Percentiles rank a stretch among this genome's conserved stretches.
Evolutionary conservation across 176 grass and related monocot genomes (phyloP).

Genomic region (Triticum aestivum): IWGSC_CS_RefSeq_v2.1 NC_057797.1:753935622-753936121

Average conservation of each 20-base stretch:
- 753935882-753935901: background rate
- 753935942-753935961: conserved; percentile 22
- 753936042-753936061: conserved; percentile 53
- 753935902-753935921: background rate
- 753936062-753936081: conserved; percentile 56
- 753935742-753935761: conserved; percentile 46
- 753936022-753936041: conserved; percentile 59
- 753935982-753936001: conserved; percentile 55
- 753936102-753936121: conserved; percentile 75
- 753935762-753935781: conserved; percentile 45
- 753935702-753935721: conserved; percentile 46
- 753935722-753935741: conserved; percentile 44
- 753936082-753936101: conserved; percentile 54
- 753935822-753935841: conserved; percentile 42
- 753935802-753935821: conserved; percentile 38
- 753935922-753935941: background rate
- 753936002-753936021: conserved; percentile 65
- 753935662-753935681: conserved; percentile 54
- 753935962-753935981: conserved; percentile 53
- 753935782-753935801: conserved; percentile 51
- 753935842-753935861: conserved; percentile 27
- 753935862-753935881: background rate
- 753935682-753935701: conserved; percentile 49
- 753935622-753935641: conserved; percentile 14
- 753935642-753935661: conserved; percentile 7